Percentiles rank a stretch among this genome's conserved stretches.
phyloP scores from a whole-genome alignment of 768 basidiomycete species.

The Roridomyces roridus region DNA sequence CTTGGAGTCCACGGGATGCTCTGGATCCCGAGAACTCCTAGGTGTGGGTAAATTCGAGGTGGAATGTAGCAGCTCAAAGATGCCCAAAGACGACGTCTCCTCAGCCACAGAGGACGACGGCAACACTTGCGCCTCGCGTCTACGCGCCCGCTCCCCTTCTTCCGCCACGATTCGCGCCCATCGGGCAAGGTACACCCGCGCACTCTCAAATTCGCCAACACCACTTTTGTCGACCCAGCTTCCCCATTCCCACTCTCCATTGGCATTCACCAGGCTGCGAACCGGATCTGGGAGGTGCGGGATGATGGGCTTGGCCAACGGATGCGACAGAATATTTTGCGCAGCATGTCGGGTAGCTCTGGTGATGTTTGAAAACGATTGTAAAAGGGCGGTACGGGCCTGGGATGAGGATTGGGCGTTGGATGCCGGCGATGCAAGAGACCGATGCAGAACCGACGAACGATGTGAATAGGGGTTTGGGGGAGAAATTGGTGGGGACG shows the following conservation, averaged over 20 bases:
- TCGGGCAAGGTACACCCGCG: conserved; percentile 92
- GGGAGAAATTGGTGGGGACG: conserved; percentile 35
- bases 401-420: conserved; percentile 65
- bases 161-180: conserved; percentile 99
- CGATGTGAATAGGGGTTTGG: conserved; percentile 67
- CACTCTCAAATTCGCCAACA: conserved; percentile 95
- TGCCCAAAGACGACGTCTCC: conserved; percentile 78
- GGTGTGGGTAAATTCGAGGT: conserved; percentile 83
- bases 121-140: conserved; percentile 76
- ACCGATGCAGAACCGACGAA: conserved; percentile 82
- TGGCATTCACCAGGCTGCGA: conserved; percentile 84
- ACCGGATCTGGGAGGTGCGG: conserved; percentile 97
- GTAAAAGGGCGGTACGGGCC: conserved; percentile 83
- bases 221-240: conserved; percentile 94
- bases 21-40: conserved; percentile 80
- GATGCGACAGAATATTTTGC: conserved; percentile 93
- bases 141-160: conserved; percentile 90
- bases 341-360: conserved; percentile 92
- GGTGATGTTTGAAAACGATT: conserved; percentile 94
- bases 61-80: conserved; percentile 86
- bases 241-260: conserved; percentile 92
- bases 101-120: conserved; percentile 59
- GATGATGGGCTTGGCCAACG: conserved; percentile 93
- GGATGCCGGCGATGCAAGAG: conserved; percentile 63
- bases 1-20: conserved; percentile 74